A percentile compares a stretch with the other conserved stretches of the same genome.
Conservation (phyloP, 495 filamentous ascomycete species). For the Penicillium waksmanii region DNA sequence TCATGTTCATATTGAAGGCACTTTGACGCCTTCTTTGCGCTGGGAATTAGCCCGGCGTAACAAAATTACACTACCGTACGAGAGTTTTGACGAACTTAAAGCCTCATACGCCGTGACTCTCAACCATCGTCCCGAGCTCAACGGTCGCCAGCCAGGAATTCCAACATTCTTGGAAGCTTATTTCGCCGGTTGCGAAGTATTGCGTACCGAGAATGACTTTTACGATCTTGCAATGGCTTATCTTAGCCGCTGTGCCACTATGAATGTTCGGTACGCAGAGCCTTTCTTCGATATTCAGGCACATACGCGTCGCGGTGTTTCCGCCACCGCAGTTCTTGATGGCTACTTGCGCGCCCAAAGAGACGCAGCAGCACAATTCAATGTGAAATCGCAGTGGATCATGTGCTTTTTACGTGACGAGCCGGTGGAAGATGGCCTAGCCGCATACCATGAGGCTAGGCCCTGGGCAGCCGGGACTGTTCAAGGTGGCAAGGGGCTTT, state of each 20-base stretch:
- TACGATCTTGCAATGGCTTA: conserved; percentile 48
- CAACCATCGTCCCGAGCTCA: conserved; percentile 39
- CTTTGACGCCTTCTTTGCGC: conserved; percentile 39
- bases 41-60: conserved; percentile 46
- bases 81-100: conserved; percentile 34
- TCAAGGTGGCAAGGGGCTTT: conserved; percentile 34
- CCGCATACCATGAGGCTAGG: conserved; percentile 28
- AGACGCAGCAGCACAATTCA: conserved; percentile 28
- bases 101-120: conserved; percentile 38
- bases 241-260: conserved; percentile 30
- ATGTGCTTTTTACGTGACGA: conserved; percentile 47
- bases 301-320: conserved; percentile 41
- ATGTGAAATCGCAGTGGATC: conserved; percentile 40
- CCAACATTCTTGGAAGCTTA: conserved; percentile 48
- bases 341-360: conserved; percentile 41
- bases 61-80: conserved; percentile 33
- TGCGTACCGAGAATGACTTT: conserved; percentile 43
- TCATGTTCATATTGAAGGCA: conserved; percentile 51
- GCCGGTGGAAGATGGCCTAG: conserved; percentile 30
- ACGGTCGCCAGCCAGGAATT: conserved; percentile 34
- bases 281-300: conserved; percentile 51
- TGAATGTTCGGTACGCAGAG: conserved; percentile 49
- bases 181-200: conserved; percentile 43
- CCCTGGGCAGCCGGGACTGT: conserved; percentile 35
- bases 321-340: conserved; percentile 34